A percentile compares a stretch with the other conserved stretches of the same genome.
phyloP scores from a whole-genome alignment of 768 basidiomycete genomes.

The Melanogaster broomeanus region DNA sequence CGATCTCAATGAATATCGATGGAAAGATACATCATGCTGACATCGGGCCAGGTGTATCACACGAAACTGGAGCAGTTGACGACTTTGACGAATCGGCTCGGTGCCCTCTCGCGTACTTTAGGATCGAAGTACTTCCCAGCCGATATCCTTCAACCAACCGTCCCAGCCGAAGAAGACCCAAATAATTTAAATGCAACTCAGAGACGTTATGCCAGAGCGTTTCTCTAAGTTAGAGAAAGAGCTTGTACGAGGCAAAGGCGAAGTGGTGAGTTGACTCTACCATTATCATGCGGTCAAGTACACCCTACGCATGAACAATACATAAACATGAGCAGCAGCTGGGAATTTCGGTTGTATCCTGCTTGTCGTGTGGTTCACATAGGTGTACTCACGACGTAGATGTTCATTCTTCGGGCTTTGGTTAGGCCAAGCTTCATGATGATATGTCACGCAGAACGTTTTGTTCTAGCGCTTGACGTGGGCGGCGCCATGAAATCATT shows the following conservation, averaged over 20 bases:
- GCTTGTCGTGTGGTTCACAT: background rate
- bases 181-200: conserved; percentile 42
- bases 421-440: background rate
- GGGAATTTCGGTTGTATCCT: too few species aligned
- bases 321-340: too few species aligned
- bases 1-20: conserved; percentile 2
- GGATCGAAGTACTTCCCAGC: conserved; percentile 57
- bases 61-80: conserved; percentile 76
- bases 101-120: conserved; percentile 56
- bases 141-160: conserved; percentile 54
- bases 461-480: too few species aligned
- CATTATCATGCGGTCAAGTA: background rate
- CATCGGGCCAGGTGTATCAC: conserved; percentile 56
- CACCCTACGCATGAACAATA: too few species aligned
- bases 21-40: background rate
- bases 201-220: conserved; percentile 79
- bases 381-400: too few species aligned
- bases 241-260: conserved; percentile 80
- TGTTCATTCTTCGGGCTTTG: background rate
- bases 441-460: too few species aligned
- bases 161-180: conserved; percentile 43
- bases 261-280: conserved; percentile 60
- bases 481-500: background rate
- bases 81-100: conserved; percentile 68
- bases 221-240: conserved; percentile 84